Conservation (phyloP, 208 protist genomes). For the Wallacemonas sp. region DNA sequence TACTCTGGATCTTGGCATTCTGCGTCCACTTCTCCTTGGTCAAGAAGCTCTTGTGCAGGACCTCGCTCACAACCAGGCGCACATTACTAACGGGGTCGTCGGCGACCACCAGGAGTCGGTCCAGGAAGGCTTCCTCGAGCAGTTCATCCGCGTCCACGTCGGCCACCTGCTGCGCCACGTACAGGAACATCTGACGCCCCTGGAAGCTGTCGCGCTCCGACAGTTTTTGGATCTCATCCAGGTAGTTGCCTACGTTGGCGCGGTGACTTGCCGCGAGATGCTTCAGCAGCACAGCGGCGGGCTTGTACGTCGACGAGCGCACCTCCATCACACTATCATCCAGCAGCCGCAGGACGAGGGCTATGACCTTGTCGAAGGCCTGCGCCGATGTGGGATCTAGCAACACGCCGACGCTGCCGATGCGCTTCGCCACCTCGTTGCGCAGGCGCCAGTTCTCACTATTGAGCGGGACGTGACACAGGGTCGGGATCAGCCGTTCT, state of each 20-base stretch:
- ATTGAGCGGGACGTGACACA: constrained; percentile 84
- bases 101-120: constrained; percentile 50
- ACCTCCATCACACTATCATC: constrained; percentile 93
- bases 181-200: constrained; percentile 86
- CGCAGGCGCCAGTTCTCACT: constrained; percentile 95
- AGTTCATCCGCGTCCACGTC: constrained; percentile 64
- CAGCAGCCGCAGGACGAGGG: constrained; percentile 75
- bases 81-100: constrained; percentile 90
- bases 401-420: constrained; percentile 74
- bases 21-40: constrained; percentile 38
- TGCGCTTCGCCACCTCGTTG: constrained; percentile 89
- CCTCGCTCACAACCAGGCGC: constrained; percentile 72
- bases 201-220: constrained; percentile 80
- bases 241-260: constrained; percentile 47
- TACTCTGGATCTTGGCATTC: constrained; percentile 53
- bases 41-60: constrained; percentile 64
- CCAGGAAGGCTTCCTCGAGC: constrained; percentile 54
- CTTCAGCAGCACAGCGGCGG: constrained; percentile 72
- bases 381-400: constrained; percentile 56
- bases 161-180: constrained; percentile 79
- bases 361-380: constrained; percentile 54
- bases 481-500: constrained; percentile 71
- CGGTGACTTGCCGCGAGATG: constrained; percentile 48
- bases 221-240: constrained; percentile 70
- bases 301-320: constrained; percentile 76